Conservation (phyloP, 2,329 filamentous ascomycete genomes). For the Sclerotinia spermophila region DNA sequence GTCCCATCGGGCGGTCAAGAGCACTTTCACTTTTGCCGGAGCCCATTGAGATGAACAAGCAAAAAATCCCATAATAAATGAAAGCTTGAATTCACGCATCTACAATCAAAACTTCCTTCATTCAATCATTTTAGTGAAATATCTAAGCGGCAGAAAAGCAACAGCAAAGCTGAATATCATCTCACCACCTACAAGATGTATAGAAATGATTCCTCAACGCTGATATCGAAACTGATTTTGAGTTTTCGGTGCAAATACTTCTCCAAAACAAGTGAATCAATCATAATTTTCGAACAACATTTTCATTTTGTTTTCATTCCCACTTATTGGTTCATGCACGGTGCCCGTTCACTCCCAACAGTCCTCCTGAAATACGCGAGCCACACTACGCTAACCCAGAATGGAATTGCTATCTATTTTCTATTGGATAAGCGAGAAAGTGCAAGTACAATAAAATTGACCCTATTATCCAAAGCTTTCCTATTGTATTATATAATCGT, state of each 20-base stretch:
- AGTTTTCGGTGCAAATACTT: accelerated
- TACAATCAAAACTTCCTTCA: not conserved
- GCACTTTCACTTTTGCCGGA: not conserved
- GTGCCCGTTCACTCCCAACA: not conserved
- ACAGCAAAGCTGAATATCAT: not conserved
- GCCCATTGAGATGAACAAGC: not conserved
- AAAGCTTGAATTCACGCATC: not conserved
- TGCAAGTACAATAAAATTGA: not conserved
- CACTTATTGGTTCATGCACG: not conserved
- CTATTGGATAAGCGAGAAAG: not conserved
- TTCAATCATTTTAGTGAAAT: not conserved
- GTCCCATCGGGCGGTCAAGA: not conserved
- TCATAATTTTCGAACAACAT: not conserved
- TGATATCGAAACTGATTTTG: not conserved
- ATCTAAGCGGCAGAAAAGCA: not conserved
- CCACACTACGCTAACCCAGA: not conserved
- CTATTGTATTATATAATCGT: not conserved
- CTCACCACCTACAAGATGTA: not conserved
- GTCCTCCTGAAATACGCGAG: constrained; percentile 11
- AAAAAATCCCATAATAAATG: not conserved
- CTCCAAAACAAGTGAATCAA: not conserved
- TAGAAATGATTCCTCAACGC: not conserved
- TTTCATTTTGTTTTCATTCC: not conserved
- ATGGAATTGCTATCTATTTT: not conserved
- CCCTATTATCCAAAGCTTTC: not conserved